phyloP scores from a whole-genome alignment of 1,284 basidiomycete genomes.

The Microbotryomycetes sp. region DNA sequence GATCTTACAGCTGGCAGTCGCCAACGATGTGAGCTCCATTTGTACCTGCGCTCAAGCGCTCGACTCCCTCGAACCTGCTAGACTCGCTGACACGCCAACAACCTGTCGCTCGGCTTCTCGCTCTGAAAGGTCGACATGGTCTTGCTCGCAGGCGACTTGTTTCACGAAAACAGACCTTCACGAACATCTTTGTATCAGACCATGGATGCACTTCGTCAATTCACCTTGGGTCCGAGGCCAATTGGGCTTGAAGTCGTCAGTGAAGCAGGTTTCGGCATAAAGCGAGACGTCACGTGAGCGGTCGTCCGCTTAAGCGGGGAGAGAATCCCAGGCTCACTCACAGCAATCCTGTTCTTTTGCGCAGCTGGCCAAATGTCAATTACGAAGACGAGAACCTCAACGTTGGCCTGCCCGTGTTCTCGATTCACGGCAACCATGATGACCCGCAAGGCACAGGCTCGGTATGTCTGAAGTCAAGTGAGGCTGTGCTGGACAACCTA shows the following conservation, averaged over 20 bases:
- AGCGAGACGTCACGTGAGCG: slow-evolving; percentile 70
- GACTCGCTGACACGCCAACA: not conserved
- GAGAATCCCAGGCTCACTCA: slow-evolving; percentile 1
- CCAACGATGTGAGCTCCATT: slow-evolving; percentile 62
- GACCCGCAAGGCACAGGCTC: slow-evolving; percentile 94
- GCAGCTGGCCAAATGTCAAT: slow-evolving; percentile 89
- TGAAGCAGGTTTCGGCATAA: slow-evolving; percentile 74
- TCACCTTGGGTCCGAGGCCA: slow-evolving; percentile 79
- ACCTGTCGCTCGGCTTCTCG: slow-evolving; percentile 6
- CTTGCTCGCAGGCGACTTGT: slow-evolving; percentile 88
- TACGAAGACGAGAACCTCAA: slow-evolving; percentile 97
- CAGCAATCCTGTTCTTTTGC: not conserved
- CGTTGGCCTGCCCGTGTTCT: slow-evolving; percentile 90
- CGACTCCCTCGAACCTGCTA: not conserved
- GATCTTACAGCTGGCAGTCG: slow-evolving; percentile 81
- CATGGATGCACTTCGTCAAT: slow-evolving; percentile 83
- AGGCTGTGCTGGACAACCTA: not conserved
- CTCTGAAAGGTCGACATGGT: slow-evolving; percentile 75
- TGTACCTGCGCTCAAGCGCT: not conserved
- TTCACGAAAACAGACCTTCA: slow-evolving; percentile 95
- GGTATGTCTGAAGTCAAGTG: slow-evolving; percentile 51
- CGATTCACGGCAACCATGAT: slow-evolving; percentile 98
- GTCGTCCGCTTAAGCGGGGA: not conserved
- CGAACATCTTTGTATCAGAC: slow-evolving; percentile 81
- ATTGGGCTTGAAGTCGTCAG: slow-evolving; percentile 83